A percentile compares a stretch with the other conserved stretches of the same genome.
Evolutionary conservation across 2,329 filamentous ascomycete genomes (phyloP).

Genomic region (Fusarium sp.): DNA sequence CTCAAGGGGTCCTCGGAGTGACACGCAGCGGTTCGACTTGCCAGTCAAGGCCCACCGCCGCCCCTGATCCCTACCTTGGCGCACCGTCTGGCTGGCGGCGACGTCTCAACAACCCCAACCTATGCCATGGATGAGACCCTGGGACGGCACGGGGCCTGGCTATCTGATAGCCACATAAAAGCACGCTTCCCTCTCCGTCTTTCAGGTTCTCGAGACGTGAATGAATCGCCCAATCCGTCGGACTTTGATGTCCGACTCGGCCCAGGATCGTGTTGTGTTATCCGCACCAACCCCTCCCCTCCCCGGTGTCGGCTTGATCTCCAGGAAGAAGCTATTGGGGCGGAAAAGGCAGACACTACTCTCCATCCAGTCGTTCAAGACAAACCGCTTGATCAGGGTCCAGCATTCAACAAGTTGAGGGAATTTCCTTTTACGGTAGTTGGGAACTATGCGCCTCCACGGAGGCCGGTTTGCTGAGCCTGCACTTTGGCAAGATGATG

Average conservation of each 20-base stretch:
- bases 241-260: constrained; percentile 39
- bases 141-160: constrained; percentile 11
- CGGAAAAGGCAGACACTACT: constrained; percentile 31
- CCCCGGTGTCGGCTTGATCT: constrained; percentile 42
- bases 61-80: constrained; percentile 20
- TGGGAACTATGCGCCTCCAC: constrained; percentile 19
- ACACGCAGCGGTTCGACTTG: constrained; percentile 30
- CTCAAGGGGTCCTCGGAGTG: constrained; percentile 18
- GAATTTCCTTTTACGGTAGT: constrained; percentile 31
- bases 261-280: constrained; percentile 21
- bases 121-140: constrained; percentile 22
- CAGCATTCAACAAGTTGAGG: constrained; percentile 28
- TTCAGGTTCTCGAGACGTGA: constrained; percentile 3
- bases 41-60: constrained; percentile 25
- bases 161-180: constrained; percentile 32
- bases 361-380: constrained; percentile 19
- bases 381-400: constrained; percentile 16
- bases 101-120: constrained; percentile 30
- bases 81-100: constrained; percentile 10
- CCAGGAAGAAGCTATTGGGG: constrained; percentile 38
- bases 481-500: constrained; percentile 18
- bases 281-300: constrained; percentile 36
- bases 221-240: constrained; percentile 27
- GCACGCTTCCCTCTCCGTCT: neutral
- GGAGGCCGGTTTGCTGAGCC: constrained; percentile 11